Base-by-base conservation (phyloP, 1,139 yeast genomes). In the Debaryomyces coudertii region DNA sequence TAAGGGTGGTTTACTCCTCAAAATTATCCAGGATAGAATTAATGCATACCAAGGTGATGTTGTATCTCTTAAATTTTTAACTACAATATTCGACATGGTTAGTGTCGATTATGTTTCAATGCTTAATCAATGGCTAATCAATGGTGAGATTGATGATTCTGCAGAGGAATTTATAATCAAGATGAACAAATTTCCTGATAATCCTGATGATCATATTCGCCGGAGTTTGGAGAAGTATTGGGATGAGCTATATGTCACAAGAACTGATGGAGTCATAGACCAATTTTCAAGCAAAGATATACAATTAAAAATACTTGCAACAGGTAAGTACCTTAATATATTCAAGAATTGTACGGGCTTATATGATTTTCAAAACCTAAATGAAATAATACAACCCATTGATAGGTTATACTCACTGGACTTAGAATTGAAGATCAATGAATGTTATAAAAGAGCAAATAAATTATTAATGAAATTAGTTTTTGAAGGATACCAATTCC, bases 241-340 rank as follows among this genome's bases (percentile, higher is more conserved):
- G 98, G 88, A 87, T 46, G 89, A 89, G 49, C 80, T 90, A 47
- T 93, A 80, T 61, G 79, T 89, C 8, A 74, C 90, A 7, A 74
- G 93, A 44, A 79, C 79, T 44, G 95, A 88, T 57, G 96, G 95
- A 0, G 60, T 90, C 18, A 82, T 95, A 2, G 76, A 79, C 44
- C 93, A 86, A 53, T 80, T 92, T 44, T 64, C 72, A 7, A 66
- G 71, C 43, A 71, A 71, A n/a, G 80, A 76, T 1, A 63, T 83
- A 1, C 88, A 86, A 55, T 71, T 71, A 42, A 86, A 87, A 60
- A 77, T 93, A 1, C 68, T 93, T 23, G 72, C 83, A 43, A 90
- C 97, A 0, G 99, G 99, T 1, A 90, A 90, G 62, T 85, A 85
- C 55, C 68, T 92, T 47, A 88, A 89, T 54, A 85, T 93, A 4